A percentile compares a stretch with the other conserved stretches of the same genome.
Evolutionary conservation across 768 basidiomycete species (phyloP).

Genomic region (Tylopilus balloui): DNA sequence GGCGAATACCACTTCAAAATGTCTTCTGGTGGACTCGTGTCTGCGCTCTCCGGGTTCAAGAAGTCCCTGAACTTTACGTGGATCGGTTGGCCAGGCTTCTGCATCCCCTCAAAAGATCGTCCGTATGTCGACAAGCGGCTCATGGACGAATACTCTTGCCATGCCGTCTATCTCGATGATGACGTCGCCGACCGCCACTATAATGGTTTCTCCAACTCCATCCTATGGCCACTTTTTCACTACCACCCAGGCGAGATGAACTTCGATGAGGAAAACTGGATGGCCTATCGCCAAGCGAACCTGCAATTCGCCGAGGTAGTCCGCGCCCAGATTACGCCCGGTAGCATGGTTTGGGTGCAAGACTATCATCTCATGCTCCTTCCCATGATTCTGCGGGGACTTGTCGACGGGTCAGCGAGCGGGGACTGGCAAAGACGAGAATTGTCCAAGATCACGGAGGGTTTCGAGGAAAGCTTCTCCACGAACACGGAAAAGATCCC

Average conservation of each 20-base stretch:
- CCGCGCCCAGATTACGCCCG: conserved; percentile 68
- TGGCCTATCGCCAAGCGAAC: conserved; percentile 95
- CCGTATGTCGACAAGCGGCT: conserved; percentile 86
- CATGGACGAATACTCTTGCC: conserved; percentile 92
- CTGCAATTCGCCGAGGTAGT: conserved; percentile 91
- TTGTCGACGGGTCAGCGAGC: conserved; percentile 67
- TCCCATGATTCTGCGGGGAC: conserved; percentile 87
- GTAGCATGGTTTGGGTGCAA: conserved; percentile 98
- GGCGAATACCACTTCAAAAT: conserved; percentile 99
- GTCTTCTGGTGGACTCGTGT: conserved; percentile 97
- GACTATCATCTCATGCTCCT: conserved; percentile 98
- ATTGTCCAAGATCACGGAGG: conserved; percentile 67
- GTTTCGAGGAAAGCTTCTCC: conserved; percentile 49
- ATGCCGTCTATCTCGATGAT: conserved; percentile 96
- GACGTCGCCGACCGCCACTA: conserved; percentile 98
- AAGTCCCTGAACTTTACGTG: conserved; percentile 97
- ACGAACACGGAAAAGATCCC: conserved; percentile 39
- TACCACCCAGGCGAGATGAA: conserved; percentile 99
- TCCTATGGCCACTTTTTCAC: conserved; percentile 99
- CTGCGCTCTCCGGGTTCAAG: conserved; percentile 95
- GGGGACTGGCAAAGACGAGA: conserved; percentile 59
- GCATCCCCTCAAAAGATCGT: conserved; percentile 92
- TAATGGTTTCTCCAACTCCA: conserved; percentile 98
- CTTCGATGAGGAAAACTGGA: conserved; percentile 98
- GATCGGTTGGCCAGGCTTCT: conserved; percentile 95